Conservation (phyloP, 2,329 filamentous ascomycete genomes). For the Chaetomium olivaceum region DNA sequence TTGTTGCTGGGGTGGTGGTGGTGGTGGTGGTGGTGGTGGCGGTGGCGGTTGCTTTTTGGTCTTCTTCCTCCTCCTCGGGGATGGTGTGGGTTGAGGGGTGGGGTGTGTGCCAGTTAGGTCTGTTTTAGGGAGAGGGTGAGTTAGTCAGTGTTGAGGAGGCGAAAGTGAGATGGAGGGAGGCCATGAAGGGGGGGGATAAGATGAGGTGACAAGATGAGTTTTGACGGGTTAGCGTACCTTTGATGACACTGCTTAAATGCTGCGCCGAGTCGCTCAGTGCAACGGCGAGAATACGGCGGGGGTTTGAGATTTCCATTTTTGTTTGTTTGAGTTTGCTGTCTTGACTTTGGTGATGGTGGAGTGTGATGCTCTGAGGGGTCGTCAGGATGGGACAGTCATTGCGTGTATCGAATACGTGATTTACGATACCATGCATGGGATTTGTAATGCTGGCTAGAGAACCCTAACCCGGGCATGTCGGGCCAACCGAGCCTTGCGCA, state of each 20-base stretch:
- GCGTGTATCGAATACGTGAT: neutral
- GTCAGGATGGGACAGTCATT: neutral
- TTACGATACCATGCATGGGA: neutral
- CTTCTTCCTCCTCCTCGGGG: neutral
- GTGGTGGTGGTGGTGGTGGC: constrained; percentile 3
- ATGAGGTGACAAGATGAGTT: neutral
- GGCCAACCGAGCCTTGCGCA: no score
- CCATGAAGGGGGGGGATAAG: neutral
- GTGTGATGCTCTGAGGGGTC: neutral
- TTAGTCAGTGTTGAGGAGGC: neutral
- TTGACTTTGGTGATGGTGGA: neutral
- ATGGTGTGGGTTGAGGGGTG: neutral
- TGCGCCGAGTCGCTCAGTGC: constrained; percentile 49
- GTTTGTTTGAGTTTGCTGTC: neutral
- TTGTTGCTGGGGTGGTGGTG: neutral
- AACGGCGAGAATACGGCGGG: constrained; percentile 60
- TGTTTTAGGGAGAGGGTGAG: constrained; percentile 32
- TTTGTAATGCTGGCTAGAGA: neutral
- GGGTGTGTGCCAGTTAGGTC: constrained; percentile 32
- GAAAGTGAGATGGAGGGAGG: neutral
- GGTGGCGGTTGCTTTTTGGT: constrained; percentile 27
- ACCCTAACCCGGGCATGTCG: neutral
- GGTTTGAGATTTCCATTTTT: constrained; percentile 47
- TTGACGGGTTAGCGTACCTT: constrained; percentile 45
- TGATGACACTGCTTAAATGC: constrained; percentile 52